These are phyloP conservation scores for Coniosporium tulheliwenetii DNA, from an alignment of 2,329 filamentous ascomycete species.

Conservation along the genomic window DNA sequence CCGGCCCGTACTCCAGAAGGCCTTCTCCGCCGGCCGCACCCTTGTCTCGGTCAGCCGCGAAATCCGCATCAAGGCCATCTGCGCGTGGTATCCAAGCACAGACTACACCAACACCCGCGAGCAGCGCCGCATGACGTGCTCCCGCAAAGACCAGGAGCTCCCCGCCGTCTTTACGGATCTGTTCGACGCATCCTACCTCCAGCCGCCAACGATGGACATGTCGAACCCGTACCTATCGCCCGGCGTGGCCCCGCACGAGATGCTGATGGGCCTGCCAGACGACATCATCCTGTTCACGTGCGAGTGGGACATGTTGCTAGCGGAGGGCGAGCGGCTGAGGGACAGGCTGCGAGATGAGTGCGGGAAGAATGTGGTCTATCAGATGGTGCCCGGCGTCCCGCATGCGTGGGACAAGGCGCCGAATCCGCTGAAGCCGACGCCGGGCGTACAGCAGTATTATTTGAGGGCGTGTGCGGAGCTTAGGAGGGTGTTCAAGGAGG, in stretches of 20 bases:
- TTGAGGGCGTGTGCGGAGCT: conserved; percentile 36
- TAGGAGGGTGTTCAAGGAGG: conserved; percentile 23
- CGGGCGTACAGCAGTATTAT: conserved; percentile 38
- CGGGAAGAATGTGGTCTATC: conserved; percentile 41
- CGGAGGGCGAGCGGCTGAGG: conserved; percentile 45
- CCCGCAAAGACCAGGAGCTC: conserved; percentile 35
- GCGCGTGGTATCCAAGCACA: conserved; percentile 47
- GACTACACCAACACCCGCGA: conserved; percentile 46
- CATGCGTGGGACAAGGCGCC: conserved; percentile 55
- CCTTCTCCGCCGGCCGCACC: conserved; percentile 16
- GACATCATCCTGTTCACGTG: conserved; percentile 47
- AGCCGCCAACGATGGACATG: conserved; percentile 32
- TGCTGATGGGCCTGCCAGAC: conserved; percentile 40
- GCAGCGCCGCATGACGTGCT: conserved; percentile 39
- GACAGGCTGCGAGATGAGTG: conserved; percentile 36
- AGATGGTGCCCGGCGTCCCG: conserved; percentile 40
- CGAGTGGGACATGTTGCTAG: conserved; percentile 52
- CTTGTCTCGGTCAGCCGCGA: conserved; percentile 10
- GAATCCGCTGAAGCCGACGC: conserved; percentile 38
- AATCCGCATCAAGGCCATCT: conserved; percentile 37
- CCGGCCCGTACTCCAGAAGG: conserved; percentile 16
- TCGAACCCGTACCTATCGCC: conserved; percentile 44
- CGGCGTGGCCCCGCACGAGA: conserved; percentile 35
- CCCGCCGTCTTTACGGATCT: conserved; percentile 34
- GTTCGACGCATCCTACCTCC: conserved; percentile 35